These are phyloP conservation scores for Effrenium voratum DNA, from an alignment of 73 alveolate genomes.

Conservation along the genomic window DNA sequence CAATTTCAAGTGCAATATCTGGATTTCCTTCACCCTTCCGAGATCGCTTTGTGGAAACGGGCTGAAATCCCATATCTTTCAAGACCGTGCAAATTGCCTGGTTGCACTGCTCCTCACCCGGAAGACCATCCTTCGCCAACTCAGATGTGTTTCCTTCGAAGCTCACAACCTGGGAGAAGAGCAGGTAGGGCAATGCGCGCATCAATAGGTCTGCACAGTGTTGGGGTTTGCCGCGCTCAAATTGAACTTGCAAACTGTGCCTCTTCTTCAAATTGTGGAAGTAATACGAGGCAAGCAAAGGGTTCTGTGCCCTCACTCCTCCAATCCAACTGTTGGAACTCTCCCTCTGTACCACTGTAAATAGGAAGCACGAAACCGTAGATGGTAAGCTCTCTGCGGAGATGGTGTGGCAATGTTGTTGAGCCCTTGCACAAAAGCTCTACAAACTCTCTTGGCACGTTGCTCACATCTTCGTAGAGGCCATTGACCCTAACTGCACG, in stretches of 20 bases:
- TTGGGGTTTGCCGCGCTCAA: slow-evolving; percentile 44
- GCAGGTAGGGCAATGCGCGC: slow-evolving; percentile 59
- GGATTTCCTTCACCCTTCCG: slow-evolving; percentile 64
- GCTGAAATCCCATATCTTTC: slow-evolving; percentile 28
- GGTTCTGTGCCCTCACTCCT: background rate
- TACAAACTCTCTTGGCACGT: slow-evolving; percentile 60
- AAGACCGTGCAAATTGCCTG: slow-evolving; percentile 19
- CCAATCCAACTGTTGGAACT: slow-evolving; percentile 59
- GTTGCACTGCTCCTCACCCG: slow-evolving; percentile 33
- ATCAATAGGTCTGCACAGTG: slow-evolving; percentile 48
- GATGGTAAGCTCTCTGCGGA: slow-evolving; percentile 57
- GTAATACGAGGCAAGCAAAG: slow-evolving; percentile 39
- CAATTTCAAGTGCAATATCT: slow-evolving; percentile 19
- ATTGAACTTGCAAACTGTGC: slow-evolving; percentile 5
- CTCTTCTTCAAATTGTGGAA: slow-evolving; percentile 19
- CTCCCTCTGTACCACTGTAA: background rate
- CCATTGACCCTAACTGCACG: slow-evolving; percentile 62
- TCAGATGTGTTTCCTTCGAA: slow-evolving; percentile 24
- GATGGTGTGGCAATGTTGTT: slow-evolving; percentile 51
- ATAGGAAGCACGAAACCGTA: slow-evolving; percentile 53
- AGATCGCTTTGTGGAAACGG: slow-evolving; percentile 3
- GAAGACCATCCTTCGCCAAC: slow-evolving; percentile 12
- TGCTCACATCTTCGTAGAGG: background rate
- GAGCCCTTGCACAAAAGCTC: slow-evolving; percentile 68
- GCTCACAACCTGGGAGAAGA: slow-evolving; percentile 46